Conservation (phyloP, 352 stramenopile genomes). For the Pythium sukuiense region DNA sequence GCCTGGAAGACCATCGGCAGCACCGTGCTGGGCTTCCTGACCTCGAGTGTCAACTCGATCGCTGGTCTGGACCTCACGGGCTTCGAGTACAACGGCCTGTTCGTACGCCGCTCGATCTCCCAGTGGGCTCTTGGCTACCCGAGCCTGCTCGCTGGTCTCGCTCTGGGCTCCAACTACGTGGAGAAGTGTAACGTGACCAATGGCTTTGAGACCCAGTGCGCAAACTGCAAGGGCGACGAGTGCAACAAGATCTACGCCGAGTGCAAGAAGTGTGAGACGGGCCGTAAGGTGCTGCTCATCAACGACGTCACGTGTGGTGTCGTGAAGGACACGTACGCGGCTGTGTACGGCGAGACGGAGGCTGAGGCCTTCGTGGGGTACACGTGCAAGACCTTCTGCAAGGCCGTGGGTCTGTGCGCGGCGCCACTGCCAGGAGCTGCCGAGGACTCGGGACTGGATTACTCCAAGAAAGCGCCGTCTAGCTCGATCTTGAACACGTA, state of each 20-base stretch:
- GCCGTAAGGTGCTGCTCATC: conserved; percentile 25
- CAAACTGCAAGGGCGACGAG: conserved; percentile 30
- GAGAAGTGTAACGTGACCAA: conserved; percentile 34
- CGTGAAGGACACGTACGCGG: conserved; percentile 34
- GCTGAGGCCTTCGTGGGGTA: conserved; percentile 23
- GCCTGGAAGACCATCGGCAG: conserved; percentile 61
- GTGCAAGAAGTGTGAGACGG: conserved; percentile 37
- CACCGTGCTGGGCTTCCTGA: conserved; percentile 49
- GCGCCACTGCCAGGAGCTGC: conserved; percentile 55
- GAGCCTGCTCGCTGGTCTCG: conserved; percentile 62
- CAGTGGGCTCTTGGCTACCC: conserved; percentile 76
- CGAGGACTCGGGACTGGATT: conserved; percentile 64
- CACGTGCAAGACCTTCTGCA: conserved; percentile 42
- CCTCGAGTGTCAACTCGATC: conserved; percentile 31
- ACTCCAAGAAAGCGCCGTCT: conserved; percentile 35
- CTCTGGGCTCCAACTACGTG: conserved; percentile 57
- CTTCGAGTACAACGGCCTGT: conserved; percentile 79
- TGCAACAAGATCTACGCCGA: conserved; percentile 32
- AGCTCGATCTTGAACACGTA: conserved; percentile 41
- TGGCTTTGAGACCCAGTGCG: conserved; percentile 45
- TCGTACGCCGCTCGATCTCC: conserved; percentile 51
- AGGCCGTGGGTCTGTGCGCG: conserved; percentile 51
- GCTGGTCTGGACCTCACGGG: conserved; percentile 46
- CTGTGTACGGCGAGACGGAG: conserved; percentile 21
- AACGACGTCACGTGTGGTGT: conserved; percentile 34